Evolutionary conservation across 805 yeast genomes (phyloP).

Genomic region (Ogataea philodendri): DNA sequence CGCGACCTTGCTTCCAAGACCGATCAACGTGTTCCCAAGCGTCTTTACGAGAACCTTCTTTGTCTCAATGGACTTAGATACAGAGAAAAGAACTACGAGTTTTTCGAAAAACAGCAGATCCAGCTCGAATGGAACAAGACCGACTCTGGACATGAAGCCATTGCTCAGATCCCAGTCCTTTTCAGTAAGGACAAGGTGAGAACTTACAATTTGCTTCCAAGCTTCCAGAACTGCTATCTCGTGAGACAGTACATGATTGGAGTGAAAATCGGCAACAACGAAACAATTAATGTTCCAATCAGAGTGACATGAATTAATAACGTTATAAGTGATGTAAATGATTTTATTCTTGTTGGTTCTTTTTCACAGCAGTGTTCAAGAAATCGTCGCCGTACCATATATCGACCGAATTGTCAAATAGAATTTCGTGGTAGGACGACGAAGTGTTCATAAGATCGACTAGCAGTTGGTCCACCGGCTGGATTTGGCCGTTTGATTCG

Average conservation of each 20-base stretch:
- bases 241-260: conserved; percentile 50
- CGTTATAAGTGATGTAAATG: too few relatives aligned
- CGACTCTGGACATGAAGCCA: conserved; percentile 5
- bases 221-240: conserved; percentile 62
- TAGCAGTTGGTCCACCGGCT: conserved; percentile 40
- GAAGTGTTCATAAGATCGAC: conserved; percentile 44
- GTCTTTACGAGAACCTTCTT: conserved; percentile 29
- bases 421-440: conserved; percentile 43
- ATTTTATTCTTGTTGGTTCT: neutral
- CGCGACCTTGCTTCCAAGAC: too few relatives aligned
- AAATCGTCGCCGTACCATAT: conserved; percentile 40
- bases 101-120: conserved; percentile 10
- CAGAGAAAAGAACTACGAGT: conserved; percentile 8
- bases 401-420: conserved; percentile 46
- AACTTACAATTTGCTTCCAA: conserved; percentile 53
- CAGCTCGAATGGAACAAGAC: conserved; percentile 10
- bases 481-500: conserved; percentile 34
- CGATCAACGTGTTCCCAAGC: neutral
- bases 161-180: conserved; percentile 11
- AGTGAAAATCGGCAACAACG: conserved; percentile 12
- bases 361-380: conserved; percentile 2
- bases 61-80: conserved; percentile 23
- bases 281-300: conserved; percentile 8
- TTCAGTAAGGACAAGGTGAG: conserved; percentile 28
- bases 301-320: conserved; percentile 2